Evolutionary conservation across 345 rosid genomes (phyloP).

Genomic region (Luvunga scandens): DNA sequence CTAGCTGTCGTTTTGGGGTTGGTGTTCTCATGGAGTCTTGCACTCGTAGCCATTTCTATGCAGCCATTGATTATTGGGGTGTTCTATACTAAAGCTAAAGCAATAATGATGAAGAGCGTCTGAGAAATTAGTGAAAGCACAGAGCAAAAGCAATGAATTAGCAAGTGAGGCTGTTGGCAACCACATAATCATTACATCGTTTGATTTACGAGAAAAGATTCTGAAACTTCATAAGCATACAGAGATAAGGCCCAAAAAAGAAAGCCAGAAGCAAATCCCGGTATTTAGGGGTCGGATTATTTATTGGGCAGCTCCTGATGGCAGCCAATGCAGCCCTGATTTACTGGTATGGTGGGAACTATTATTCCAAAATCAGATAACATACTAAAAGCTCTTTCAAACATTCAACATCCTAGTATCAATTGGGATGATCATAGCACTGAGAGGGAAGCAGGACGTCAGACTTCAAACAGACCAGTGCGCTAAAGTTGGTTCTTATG

Average conservation of each 20-base stretch:
- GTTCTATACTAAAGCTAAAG: slow-evolving; percentile 23
- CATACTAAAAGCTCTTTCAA: slow-evolving; percentile 27
- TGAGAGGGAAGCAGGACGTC: slow-evolving; percentile 40
- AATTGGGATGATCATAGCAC: slow-evolving; percentile 32
- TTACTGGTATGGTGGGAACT: slow-evolving; percentile 41
- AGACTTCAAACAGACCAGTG: slow-evolving; percentile 27
- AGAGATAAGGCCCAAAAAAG: slow-evolving; percentile 17
- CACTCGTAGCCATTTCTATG: slow-evolving; percentile 23
- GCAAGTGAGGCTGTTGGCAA: slow-evolving; percentile 37
- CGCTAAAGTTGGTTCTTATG: slow-evolving; percentile 21
- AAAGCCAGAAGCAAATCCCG: slow-evolving; percentile 33
- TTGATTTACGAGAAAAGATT: slow-evolving; percentile 28
- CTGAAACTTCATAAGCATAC: slow-evolving; percentile 20
- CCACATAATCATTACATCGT: slow-evolving; percentile 34
- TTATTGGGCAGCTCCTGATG: slow-evolving; percentile 22
- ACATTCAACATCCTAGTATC: slow-evolving; percentile 28
- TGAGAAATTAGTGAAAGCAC: slow-evolving; percentile 28
- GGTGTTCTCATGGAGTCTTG: slow-evolving; percentile 28
- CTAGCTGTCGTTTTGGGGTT: slow-evolving; percentile 24
- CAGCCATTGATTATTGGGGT: slow-evolving; percentile 29
- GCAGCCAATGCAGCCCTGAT: slow-evolving; percentile 18
- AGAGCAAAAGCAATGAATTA: slow-evolving; percentile 26
- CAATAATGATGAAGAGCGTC: slow-evolving; percentile 29
- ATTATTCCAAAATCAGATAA: slow-evolving; percentile 3
- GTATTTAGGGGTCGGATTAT: slow-evolving; percentile 29